Evolutionary conservation across 2,329 filamentous ascomycete species (phyloP), one percentile per base, ranked within the genome.

Genomic region (Phoma sp.): DNA sequence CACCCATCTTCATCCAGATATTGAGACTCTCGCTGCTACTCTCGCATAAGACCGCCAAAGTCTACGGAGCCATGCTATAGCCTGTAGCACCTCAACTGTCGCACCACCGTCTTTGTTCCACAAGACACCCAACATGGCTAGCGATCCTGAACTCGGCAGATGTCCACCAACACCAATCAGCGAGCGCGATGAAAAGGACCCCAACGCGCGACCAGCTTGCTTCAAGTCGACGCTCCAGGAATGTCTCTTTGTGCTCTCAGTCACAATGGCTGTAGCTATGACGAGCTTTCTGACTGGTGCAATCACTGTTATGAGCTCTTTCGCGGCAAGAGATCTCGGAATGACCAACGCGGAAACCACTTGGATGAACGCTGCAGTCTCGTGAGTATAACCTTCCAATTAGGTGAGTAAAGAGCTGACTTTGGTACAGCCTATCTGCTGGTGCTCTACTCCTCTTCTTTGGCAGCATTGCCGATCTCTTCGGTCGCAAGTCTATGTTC

Each of bases 321-420:
- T 83, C 45, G 86, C 88, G 43, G 85, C 82, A 2, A 68, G 73
- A 13, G 84, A 88, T 57, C 71, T 89, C 50, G 67, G 78, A 40
- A 89, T 90, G 86, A 84, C 81, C 2, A 84, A 83, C 41, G 84
- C 85, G 1, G 81, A 90, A 64, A 83, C 90, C 22, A 87, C 86
- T 0, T 90, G 87, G 87, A 85, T 89, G 57, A 81, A 80, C 41
- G 86, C 86, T 7, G 81, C 86, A n/a, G 80, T 83, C 35, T 83
- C 84, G 76, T 83, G 74, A 41, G 79, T 74, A 37, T 15, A 22
- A 21, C 12, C 12, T 38, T 22, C 15, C n/a, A 35, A n/a, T 31
- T 9, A 15, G 22, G 39, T 29, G 19, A 21, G 13, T 29, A 10
- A n/a, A 38, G 10, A 12, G 27, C 17, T 25, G 38, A 43, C 40